Base-by-base conservation (phyloP, 768 basidiomycete genomes). In the Hericium erinaceus region DNA sequence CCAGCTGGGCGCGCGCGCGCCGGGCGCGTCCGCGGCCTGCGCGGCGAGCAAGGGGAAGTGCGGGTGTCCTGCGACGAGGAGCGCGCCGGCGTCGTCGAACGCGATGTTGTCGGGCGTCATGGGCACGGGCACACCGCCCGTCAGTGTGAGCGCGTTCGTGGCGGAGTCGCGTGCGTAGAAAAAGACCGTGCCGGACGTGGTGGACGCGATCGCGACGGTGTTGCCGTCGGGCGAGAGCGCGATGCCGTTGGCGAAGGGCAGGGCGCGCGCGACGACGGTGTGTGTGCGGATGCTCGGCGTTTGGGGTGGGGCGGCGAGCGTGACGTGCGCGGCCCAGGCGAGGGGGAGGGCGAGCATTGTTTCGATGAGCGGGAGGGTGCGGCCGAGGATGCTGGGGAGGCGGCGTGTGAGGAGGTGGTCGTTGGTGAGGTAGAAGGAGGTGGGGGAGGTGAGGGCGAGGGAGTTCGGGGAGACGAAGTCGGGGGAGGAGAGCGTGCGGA, bases 191-290 rank as follows among this genome's bases (percentile, higher is more conserved):
- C 70, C 73, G 24, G 75, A 65, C 2, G 82, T 71, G 39, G 80
- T 80, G 1, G 82, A 77, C 2, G 81, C 80, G 22, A 89, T 65
- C 2, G 85, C 88, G 24, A 87, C 71, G 38, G 77, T 71, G 2
- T 69, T 64, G 2, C 76, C 61, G 1, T 70, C 65, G 0, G 76
- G 77, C 0, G 85, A 84, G 44, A 88, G 61, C 0, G 86, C 75
- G 57, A 89, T 61, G 18, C 88, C 88, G 62, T 90, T 90, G 3
- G 87, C 72, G 67, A 88, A 89, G 0, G 87, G 70, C 13, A 87
- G 67, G 54, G 80, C 80, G 2, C 72, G 64, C 6, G 75, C 77
- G 5, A 73, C 71, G 46, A 81, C 68, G 8, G 68, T 65, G 56
- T 80, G 74, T 4, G 28, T 8, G 0, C 66, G 57, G 50, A 80